A percentile compares a stretch with the other conserved stretches of the same genome.
Conservation (phyloP, 768 basidiomycete species). For the Psilocybe azurescens region DNA sequence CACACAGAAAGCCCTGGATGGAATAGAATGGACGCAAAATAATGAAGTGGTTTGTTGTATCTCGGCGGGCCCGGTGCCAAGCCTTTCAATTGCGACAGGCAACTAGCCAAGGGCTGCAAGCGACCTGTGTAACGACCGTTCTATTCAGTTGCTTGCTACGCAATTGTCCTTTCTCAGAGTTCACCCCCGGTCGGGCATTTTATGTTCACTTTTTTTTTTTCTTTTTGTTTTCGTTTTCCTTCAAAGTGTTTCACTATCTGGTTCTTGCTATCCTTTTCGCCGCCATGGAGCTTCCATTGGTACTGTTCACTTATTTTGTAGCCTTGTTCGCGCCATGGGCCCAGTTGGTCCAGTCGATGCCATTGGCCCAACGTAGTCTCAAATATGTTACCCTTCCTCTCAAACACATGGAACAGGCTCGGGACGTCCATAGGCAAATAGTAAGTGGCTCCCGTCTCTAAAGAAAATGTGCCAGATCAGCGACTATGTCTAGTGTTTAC, state of each 20-base stretch:
- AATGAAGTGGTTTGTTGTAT: too few species aligned
- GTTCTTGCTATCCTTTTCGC: not conserved
- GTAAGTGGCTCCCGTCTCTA: conserved; percentile 9
- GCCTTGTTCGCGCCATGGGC: conserved; percentile 48
- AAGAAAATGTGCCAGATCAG: not conserved
- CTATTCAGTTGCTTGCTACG: not conserved
- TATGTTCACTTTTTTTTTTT: conserved; percentile 26
- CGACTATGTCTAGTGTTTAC: conserved; percentile 50
- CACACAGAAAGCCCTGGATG: too few species aligned
- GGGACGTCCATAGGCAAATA: conserved; percentile 34
- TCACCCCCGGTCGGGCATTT: conserved; percentile 25
- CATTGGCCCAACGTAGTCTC: conserved; percentile 35
- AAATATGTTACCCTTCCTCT: conserved; percentile 49
- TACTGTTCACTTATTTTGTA: conserved; percentile 56
- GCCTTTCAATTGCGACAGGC: too few species aligned
- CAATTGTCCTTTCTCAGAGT: conserved; percentile 14
- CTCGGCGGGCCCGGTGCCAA: too few species aligned
- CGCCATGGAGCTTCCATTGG: conserved; percentile 60
- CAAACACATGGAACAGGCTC: conserved; percentile 37
- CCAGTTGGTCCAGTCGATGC: conserved; percentile 47
- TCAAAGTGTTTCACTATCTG: not conserved
- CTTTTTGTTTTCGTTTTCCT: conserved; percentile 2
- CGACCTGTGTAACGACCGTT: conserved; percentile 2
- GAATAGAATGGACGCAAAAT: too few species aligned
- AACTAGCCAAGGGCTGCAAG: too few species aligned